Base-by-base conservation (phyloP, 768 basidiomycete genomes). In the Russula sp. region DNA sequence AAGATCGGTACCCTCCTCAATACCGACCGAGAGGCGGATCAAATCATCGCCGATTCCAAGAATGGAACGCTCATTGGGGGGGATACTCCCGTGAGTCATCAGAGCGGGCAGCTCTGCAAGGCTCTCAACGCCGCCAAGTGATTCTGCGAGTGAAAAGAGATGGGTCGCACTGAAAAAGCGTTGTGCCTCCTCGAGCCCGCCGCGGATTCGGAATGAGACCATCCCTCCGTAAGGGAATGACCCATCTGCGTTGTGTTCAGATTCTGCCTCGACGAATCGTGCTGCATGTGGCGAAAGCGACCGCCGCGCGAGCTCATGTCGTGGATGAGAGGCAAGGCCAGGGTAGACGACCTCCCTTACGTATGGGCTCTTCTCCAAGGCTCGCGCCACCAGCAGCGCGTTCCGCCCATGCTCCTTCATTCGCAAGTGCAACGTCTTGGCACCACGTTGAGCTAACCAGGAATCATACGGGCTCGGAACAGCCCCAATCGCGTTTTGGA, bases 161-260 rank as follows among this genome's bases (percentile, higher is more conserved):
- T 81, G 73, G 5, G 84, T 78, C 0, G 81, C 72, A 0, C 81
- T 82, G 59, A 95, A 71, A 76, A 97, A 94, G 61, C 68, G 75
- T 54, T 86, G 80, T 2, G 90, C 87, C 64, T 81, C 78, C 49
- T 62, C 69, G 34, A 74, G 71, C 1, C 83, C 80, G 20, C 79
- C 76, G 43, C 75, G 73, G 52, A 88, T 79, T 1, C 83, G 75
- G 75, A 88, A 86, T 6, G 86, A 84, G 56, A 98, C 80, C 87
- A 98, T 93, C 6, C 96, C 95, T 9, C 90, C 87, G 70, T 85
- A 93, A 0, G 94, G 93, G 76, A 98, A 89, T 0, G 88, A 91
- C 1, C 73, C 71, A 62, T 75, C 64, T 60, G 66, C 60, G 63
- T 67, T 73, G 61, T 66, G 57, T 22, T 69, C 61, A 29, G 63